phyloP scores from a whole-genome alignment of 176 grass and related monocot species.

The Aegilops speltoides region DNA sequence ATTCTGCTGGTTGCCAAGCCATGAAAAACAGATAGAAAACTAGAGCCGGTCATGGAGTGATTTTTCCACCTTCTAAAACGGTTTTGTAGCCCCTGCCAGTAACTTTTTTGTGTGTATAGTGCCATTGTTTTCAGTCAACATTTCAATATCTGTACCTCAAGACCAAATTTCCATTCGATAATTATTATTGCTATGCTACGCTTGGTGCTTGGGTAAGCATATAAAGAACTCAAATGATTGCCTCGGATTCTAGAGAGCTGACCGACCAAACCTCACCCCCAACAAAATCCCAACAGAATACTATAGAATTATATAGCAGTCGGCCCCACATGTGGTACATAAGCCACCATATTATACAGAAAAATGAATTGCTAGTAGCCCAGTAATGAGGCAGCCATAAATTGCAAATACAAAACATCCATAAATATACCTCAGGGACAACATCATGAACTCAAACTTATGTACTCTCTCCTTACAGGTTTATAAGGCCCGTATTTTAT shows the following conservation, averaged over 20 bases:
- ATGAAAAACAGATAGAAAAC: neutral
- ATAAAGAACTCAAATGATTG: neutral
- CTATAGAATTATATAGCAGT: neutral
- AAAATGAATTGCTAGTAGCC: neutral
- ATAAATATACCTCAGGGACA: neutral
- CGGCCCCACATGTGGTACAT: neutral
- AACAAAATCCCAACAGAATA: neutral
- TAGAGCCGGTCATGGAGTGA: neutral
- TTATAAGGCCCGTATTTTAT: too few relatives aligned
- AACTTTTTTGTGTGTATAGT: neutral
- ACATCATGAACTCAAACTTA: neutral
- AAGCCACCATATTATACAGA: neutral
- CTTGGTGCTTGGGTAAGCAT: neutral
- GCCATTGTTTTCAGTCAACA: neutral
- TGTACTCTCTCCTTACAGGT: neutral
- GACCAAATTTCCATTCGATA: neutral
- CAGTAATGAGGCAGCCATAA: neutral
- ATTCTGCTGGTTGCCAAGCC: too few relatives aligned
- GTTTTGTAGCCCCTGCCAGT: neutral
- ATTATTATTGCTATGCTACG: neutral
- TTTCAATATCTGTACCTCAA: slow-evolving; percentile 6
- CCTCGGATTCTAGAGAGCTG: neutral
- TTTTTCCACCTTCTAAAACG: neutral
- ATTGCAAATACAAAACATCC: slow-evolving; percentile 16
- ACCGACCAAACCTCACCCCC: neutral